Evolutionary conservation across 306 rosid species (phyloP).

Genomic region (Crotalaria pallida): DNA sequence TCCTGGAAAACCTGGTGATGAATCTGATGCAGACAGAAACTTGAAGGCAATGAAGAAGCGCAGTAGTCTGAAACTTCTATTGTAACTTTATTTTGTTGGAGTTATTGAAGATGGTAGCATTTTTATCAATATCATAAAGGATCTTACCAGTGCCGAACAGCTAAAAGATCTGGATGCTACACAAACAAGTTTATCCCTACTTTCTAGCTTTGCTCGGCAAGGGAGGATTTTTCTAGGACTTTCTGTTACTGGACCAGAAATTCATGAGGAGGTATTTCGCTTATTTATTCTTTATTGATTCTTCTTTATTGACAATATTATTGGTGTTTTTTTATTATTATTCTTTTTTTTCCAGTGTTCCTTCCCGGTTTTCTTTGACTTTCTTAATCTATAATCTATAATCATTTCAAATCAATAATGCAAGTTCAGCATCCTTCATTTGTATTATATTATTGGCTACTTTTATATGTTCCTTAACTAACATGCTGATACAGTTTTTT

Average conservation of each 20-base stretch:
- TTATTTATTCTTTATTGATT: neutral
- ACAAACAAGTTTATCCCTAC: conserved; percentile 94
- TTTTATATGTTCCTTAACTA: conserved; percentile 29
- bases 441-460: conserved; percentile 6
- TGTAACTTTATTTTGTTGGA: conserved; percentile 93
- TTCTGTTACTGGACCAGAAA: conserved; percentile 66
- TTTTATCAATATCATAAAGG: conserved; percentile 79
- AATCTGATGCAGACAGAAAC: conserved; percentile 75
- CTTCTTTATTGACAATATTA: neutral
- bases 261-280: conserved; percentile 72
- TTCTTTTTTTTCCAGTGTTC: neutral
- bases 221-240: conserved; percentile 89
- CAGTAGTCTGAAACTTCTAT: conserved; percentile 76
- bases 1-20: conserved; percentile 85
- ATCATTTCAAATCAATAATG: conserved; percentile 1
- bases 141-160: conserved; percentile 79
- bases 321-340: neutral
- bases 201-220: conserved; percentile 98
- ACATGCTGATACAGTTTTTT: conserved; percentile 62
- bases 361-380: neutral
- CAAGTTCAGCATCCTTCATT: neutral
- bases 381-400: neutral
- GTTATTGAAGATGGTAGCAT: conserved; percentile 78
- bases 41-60: conserved; percentile 98
- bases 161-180: conserved; percentile 89